Evolutionary conservation across 2,329 filamentous ascomycete genomes (phyloP), one percentile per base, ranked within the genome.

Genomic region (Trichoderma brevicompactum): DNA sequence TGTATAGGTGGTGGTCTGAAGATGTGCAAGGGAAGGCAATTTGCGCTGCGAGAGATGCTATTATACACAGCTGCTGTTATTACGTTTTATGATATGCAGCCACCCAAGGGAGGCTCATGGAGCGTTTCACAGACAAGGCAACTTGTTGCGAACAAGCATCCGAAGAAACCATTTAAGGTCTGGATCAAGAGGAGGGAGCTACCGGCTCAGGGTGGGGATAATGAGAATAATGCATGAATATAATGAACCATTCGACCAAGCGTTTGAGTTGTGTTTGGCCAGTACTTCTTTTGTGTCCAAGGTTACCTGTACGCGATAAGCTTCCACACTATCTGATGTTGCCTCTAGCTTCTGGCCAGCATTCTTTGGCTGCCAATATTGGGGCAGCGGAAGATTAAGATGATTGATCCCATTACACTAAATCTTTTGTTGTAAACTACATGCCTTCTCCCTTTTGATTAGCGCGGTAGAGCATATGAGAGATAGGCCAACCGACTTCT

Each of bases 61-160:
- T 58, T 78, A 13, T 78, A 74, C 62, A 69, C 74, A 8, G 73
- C 77, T 0, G 69, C 75, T 13, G 72, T 80, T 13, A 67, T 79
- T 38, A 73, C 75, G 0, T 72, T 79, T 32, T 80, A 79, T 63
- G 76, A 79, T 19, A 72, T 80, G 28, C 65, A 71, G 52, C 73
- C 78, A 1, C 71, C 71, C 0, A 68, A 70, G 6, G 74, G 72
- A 12, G 56, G 69, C 5, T 65, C 62, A 6, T 79, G 75, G 77
- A 65, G 66, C 2, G 59, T 67, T 6, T 72, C 74, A 0, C 68
- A 68, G 23, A 68, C 68, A 2, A 71, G 68, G 23, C 74, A 74
- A 13, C 67, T 70, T 2, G 71, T 70, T 7, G 72, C 75, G 12
- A 72, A 73, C 6, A 72, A 70, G 23, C 66, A 71, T 55, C 74